Evolutionary conservation across 352 stramenopile species (phyloP).

Genomic region (Globisporangium radiosum): DNA sequence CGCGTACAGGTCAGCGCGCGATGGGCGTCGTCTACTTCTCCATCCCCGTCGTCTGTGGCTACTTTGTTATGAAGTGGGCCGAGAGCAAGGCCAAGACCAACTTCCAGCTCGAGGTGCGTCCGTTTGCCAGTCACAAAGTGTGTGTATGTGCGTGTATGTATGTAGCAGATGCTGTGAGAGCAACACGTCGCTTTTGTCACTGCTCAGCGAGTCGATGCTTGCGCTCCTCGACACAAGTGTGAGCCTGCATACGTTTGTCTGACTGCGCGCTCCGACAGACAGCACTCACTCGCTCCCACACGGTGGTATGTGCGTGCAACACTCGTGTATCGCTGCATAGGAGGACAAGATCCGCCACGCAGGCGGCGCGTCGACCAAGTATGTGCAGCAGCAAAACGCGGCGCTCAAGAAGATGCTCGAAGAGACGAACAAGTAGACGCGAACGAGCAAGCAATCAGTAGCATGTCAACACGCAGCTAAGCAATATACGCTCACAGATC

Average conservation of each 20-base stretch:
- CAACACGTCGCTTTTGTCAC: no score
- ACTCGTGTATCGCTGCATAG: constrained; percentile 17
- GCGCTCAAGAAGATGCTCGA: constrained; percentile 48
- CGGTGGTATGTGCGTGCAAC: neutral
- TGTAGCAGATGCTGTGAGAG: neutral
- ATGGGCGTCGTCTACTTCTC: constrained; percentile 91
- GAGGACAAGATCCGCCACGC: constrained; percentile 64
- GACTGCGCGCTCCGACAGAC: neutral
- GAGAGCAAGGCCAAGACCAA: constrained; percentile 65
- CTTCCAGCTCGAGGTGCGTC: constrained; percentile 56
- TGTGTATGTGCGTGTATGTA: neutral
- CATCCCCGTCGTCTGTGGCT: constrained; percentile 81
- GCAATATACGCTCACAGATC: no score
- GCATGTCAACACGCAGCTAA: no score
- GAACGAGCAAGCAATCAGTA: no score
- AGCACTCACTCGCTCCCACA: neutral
- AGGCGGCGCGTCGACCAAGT: constrained; percentile 30
- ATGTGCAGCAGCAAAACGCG: constrained; percentile 65
- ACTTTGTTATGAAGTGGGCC: constrained; percentile 91
- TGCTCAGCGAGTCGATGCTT: no score
- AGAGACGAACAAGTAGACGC: constrained; percentile 18
- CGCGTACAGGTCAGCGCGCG: constrained; percentile 69
- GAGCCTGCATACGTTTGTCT: neutral
- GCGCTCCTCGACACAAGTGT: no score
- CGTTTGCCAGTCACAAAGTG: no score